phyloP scores from a whole-genome alignment of 2,329 filamentous ascomycete genomes.

The Nemania sp. region DNA sequence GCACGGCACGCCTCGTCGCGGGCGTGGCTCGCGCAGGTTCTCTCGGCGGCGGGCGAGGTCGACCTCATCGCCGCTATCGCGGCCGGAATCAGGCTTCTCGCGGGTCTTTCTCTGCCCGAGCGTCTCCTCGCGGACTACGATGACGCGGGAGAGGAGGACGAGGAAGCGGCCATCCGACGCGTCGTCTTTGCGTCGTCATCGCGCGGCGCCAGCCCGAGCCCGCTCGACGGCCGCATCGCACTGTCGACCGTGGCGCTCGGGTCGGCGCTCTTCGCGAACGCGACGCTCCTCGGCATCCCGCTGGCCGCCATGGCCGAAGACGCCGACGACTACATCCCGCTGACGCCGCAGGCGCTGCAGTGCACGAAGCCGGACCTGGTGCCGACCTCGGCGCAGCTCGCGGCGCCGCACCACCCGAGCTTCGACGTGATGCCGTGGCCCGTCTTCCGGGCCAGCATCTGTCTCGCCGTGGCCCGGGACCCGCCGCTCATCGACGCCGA shows the following conservation, averaged over 20 bases:
- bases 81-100: conserved; percentile 7
- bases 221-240: not conserved
- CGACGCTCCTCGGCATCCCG: conserved; percentile 10
- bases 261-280: conserved; percentile 11
- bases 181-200: not conserved
- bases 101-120: not conserved
- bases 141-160: not conserved
- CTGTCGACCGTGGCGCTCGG: not conserved
- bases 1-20: not conserved
- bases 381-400: conserved; percentile 34
- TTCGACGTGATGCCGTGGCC: conserved; percentile 38
- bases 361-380: conserved; percentile 28
- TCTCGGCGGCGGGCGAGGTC: not conserved
- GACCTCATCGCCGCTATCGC: not conserved
- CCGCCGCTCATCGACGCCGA: conserved; percentile 29
- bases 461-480: conserved; percentile 10
- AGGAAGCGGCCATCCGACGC: conserved; percentile 1
- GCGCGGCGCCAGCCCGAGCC: not conserved
- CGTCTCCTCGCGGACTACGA: not conserved
- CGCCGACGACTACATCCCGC: not conserved
- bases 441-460: conserved; percentile 32
- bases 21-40: conserved; percentile 1
- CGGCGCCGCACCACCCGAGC: conserved; percentile 30
- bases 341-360: conserved; percentile 22
- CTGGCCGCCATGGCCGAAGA: not conserved